These are phyloP conservation scores for Phialocephala sp. DNA, from an alignment of 2,329 filamentous ascomycete genomes.

Conservation along the genomic window DNA sequence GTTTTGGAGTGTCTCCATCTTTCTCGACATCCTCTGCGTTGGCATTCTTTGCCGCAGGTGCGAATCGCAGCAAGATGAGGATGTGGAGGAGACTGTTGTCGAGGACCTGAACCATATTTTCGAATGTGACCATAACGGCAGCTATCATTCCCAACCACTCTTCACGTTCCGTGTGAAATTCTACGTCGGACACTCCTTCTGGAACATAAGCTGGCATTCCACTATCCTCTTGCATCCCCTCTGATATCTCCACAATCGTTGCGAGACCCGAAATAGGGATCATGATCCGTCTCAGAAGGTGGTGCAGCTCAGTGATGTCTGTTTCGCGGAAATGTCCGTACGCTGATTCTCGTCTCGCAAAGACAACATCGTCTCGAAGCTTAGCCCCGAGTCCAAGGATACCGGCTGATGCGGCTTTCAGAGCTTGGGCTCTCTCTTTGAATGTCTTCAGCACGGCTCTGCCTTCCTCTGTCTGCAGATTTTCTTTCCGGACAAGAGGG, in stretches of 20 bases:
- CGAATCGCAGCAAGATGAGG: constrained; percentile 56
- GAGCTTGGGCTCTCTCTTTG: constrained; percentile 14
- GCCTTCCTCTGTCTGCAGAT: not conserved
- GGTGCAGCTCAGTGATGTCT: constrained; percentile 65
- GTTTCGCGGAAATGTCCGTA: constrained; percentile 68
- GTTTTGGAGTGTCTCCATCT: constrained; percentile 50
- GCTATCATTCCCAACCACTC: constrained; percentile 74
- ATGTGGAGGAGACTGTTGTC: constrained; percentile 53
- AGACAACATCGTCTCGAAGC: constrained; percentile 67
- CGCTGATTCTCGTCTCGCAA: constrained; percentile 74
- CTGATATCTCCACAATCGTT: constrained; percentile 73
- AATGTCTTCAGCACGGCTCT: constrained; percentile 2
- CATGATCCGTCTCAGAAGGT: constrained; percentile 62
- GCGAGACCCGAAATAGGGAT: constrained; percentile 69
- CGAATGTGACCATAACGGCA: constrained; percentile 68
- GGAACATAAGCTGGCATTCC: not conserved
- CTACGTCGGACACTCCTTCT: not conserved
- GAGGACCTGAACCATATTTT: constrained; percentile 64
- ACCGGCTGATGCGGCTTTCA: constrained; percentile 53
- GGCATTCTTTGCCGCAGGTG: constrained; percentile 51
- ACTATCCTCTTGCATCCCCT: constrained; percentile 61
- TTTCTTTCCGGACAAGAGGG: constrained; percentile 19
- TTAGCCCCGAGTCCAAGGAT: constrained; percentile 66
- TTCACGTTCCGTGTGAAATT: constrained; percentile 48
- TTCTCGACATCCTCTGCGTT: constrained; percentile 55